Evolutionary conservation across 129 eudicot genomes (phyloP).

Genomic region (Pulicaria dysenterica): DNA sequence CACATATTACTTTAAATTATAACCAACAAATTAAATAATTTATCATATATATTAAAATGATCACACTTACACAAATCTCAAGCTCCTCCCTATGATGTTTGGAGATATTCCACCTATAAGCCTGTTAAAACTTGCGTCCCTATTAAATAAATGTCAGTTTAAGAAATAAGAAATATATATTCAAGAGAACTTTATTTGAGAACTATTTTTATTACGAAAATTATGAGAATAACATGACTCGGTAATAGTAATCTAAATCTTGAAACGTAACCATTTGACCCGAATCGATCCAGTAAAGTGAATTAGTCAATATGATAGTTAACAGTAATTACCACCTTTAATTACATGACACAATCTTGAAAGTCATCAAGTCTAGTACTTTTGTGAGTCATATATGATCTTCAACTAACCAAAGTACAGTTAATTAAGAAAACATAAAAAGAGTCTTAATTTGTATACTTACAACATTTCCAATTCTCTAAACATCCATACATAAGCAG

Average conservation of each 20-base stretch:
- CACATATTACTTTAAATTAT: slow-evolving; percentile 16
- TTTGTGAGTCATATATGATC: neutral
- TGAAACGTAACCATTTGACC: neutral
- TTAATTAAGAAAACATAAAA: neutral
- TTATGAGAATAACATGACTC: too few species aligned
- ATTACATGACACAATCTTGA: neutral
- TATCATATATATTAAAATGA: neutral
- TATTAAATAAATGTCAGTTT: slow-evolving; percentile 25
- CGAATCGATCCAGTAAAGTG: neutral
- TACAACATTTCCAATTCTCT: slow-evolving; percentile 28
- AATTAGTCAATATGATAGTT: neutral
- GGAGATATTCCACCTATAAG: slow-evolving; percentile 62
- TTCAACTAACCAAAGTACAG: neutral
- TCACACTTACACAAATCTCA: slow-evolving; percentile 62
- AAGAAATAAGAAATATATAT: neutral
- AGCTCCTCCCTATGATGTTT: slow-evolving; percentile 47
- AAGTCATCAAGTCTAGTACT: neutral
- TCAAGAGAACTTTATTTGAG: too few species aligned
- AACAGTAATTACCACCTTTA: slow-evolving; percentile 2
- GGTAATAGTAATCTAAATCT: neutral
- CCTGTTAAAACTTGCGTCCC: slow-evolving; percentile 54
- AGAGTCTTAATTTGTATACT: neutral
- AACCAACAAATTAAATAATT: neutral
- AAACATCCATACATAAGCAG: slow-evolving; percentile 28
- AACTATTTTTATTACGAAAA: too few species aligned